A percentile compares a stretch with the other conserved stretches of the same genome.
Evolutionary conservation across 805 yeast genomes (phyloP).

Genomic region (Ogataea trehalophila): DNA sequence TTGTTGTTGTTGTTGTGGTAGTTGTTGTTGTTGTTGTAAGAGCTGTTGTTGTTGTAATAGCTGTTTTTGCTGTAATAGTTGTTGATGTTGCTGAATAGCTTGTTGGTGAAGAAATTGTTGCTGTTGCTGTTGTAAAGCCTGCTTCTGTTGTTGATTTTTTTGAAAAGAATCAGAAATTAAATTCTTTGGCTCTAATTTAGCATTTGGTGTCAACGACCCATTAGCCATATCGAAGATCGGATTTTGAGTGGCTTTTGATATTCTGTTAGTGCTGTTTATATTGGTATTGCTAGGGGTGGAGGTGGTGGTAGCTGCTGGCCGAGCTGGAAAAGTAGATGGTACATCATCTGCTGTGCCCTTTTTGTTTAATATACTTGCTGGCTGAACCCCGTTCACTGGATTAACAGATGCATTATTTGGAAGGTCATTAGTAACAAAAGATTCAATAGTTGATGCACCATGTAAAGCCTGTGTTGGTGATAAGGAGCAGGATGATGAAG

Average conservation of each 20-base stretch:
- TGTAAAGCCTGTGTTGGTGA: too few species aligned
- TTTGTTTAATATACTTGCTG: too few species aligned
- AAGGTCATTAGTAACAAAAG: too few species aligned
- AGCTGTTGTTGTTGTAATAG: background rate
- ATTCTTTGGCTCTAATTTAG: background rate
- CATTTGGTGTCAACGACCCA: background rate
- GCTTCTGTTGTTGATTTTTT: background rate
- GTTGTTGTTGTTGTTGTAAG: background rate
- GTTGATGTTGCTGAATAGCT: background rate
- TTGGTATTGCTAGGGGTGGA: too few species aligned
- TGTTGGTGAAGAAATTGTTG: background rate
- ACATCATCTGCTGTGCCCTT: too few species aligned
- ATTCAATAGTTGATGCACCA: too few species aligned
- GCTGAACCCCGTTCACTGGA: too few species aligned
- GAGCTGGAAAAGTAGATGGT: too few species aligned
- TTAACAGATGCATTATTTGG: too few species aligned
- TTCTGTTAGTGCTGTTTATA: background rate
- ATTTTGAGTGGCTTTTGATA: conserved; percentile 5
- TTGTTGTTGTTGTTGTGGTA: background rate
- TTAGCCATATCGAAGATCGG: conserved; percentile 9
- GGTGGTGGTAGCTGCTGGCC: too few species aligned
- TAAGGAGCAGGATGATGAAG: too few species aligned
- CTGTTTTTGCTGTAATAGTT: background rate
- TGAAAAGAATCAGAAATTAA: background rate
- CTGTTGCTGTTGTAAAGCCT: background rate